A percentile compares a stretch with the other conserved stretches of the same genome.
phyloP scores from a whole-genome alignment of 2,329 filamentous ascomycete genomes.

The Hypoxylon sp. region DNA sequence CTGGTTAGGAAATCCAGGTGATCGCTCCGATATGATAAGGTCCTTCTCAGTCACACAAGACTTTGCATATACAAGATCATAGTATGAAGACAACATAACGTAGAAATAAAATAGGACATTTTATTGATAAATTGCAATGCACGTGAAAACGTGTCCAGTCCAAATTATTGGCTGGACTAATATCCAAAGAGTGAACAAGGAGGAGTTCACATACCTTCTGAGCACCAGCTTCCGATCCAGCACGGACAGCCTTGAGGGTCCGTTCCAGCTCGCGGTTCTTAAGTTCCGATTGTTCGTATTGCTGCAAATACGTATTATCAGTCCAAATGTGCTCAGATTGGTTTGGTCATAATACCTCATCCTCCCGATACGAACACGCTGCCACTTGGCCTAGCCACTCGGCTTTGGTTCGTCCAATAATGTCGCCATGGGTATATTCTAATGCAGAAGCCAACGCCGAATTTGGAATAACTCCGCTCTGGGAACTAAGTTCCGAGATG shows the following conservation, averaged over 20 bases:
- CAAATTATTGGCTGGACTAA: conserved; percentile 14
- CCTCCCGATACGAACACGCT: neutral
- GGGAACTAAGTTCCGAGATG: conserved; percentile 27
- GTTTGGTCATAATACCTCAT: conserved; percentile 10
- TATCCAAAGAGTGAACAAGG: conserved; percentile 18
- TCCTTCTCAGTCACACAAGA: conserved; percentile 15
- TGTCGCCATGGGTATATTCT: neutral
- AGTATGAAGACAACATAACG: neutral
- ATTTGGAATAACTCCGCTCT: conserved; percentile 9
- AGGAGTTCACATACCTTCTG: conserved; percentile 65
- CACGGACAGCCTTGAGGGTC: conserved; percentile 67
- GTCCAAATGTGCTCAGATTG: conserved; percentile 18
- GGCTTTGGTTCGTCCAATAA: conserved; percentile 20
- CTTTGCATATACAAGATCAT: conserved; percentile 19
- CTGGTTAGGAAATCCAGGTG: conserved; percentile 25
- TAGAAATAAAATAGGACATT: conserved; percentile 23
- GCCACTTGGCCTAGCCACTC: conserved; percentile 40
- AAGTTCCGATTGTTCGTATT: conserved; percentile 71
- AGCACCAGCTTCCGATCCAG: conserved; percentile 63
- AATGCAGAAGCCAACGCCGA: conserved; percentile 11
- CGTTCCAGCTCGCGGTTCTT: conserved; percentile 70
- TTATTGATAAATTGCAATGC: conserved; percentile 14
- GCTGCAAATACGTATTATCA: conserved; percentile 58
- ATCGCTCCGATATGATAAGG: neutral
- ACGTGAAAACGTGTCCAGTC: conserved; percentile 2